phyloP scores from a whole-genome alignment of 352 stramenopile genomes.

The Globisporangium recalcitrans region DNA sequence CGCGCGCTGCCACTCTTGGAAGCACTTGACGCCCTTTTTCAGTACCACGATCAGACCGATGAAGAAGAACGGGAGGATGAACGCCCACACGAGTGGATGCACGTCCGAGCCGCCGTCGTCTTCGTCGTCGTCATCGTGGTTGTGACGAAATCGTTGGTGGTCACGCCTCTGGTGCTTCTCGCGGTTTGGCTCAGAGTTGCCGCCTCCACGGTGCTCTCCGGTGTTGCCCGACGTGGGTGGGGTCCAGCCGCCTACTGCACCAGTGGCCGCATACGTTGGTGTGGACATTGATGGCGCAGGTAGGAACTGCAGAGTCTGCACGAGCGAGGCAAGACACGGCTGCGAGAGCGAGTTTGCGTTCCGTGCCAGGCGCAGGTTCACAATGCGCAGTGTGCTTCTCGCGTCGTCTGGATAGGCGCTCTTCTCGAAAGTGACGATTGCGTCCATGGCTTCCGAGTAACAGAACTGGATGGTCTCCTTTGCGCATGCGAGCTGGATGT shows the following conservation, averaged over 20 bases:
- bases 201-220: background rate
- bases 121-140: background rate
- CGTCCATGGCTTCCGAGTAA: background rate
- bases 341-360: background rate
- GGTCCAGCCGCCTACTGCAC: background rate
- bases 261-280: background rate
- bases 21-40: background rate
- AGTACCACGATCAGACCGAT: background rate
- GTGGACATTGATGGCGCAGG: background rate
- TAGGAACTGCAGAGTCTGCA: background rate
- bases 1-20: background rate
- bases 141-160: background rate
- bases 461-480: background rate
- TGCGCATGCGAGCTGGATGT: background rate
- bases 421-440: background rate
- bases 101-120: background rate
- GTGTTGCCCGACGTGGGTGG: background rate
- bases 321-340: background rate
- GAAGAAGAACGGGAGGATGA: conserved; percentile 7
- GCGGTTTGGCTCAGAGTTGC: background rate
- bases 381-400: background rate
- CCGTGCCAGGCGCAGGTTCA: background rate
- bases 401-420: background rate
- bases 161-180: background rate
- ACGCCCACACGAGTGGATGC: conserved; percentile 5